These are phyloP conservation scores for Malus orientalis DNA, from an alignment of 306 rosid genomes.

Conservation along the genomic window DNA sequence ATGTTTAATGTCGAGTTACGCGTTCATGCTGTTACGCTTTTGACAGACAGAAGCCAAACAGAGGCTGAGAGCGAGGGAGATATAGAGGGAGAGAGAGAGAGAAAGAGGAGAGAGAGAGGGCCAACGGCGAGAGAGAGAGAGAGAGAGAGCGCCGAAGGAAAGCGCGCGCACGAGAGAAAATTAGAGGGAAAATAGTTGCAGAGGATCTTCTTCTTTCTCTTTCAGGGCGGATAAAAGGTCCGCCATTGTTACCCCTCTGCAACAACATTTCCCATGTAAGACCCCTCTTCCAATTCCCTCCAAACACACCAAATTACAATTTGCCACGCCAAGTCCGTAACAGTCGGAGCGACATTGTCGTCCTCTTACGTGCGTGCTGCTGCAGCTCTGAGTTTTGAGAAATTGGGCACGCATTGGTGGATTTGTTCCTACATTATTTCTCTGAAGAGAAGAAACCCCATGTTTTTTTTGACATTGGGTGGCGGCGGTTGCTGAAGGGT, in stretches of 20 bases:
- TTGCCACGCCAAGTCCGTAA: conserved; percentile 1
- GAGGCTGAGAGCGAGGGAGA: background rate
- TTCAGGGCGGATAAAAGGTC: conserved; percentile 17
- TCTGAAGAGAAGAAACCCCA: background rate
- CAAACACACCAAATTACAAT: background rate
- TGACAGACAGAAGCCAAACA: conserved; percentile 4
- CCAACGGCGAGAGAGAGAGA: background rate
- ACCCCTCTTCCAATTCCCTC: background rate
- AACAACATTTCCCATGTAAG: conserved; percentile 33
- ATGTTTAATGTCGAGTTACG: background rate
- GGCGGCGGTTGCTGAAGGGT: conserved; percentile 31
- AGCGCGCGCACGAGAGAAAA: conserved; percentile 7
- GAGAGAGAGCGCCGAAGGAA: conserved; percentile 7
- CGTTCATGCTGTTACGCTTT: conserved; percentile 14
- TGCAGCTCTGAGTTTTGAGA: background rate
- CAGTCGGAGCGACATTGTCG: conserved; percentile 10
- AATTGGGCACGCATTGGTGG: conserved; percentile 14
- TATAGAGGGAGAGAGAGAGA: background rate
- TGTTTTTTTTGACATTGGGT: conserved; percentile 26
- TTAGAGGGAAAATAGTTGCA: conserved; percentile 36
- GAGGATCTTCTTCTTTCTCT: conserved; percentile 34
- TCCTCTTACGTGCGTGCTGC: background rate
- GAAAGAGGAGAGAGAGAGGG: background rate
- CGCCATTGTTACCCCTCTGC: conserved; percentile 53
- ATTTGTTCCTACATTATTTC: conserved; percentile 4